Percentiles rank a stretch among this genome's conserved stretches.
Conservation (phyloP, 164 flowering plant species). For the Magnolia officinalis region DNA sequence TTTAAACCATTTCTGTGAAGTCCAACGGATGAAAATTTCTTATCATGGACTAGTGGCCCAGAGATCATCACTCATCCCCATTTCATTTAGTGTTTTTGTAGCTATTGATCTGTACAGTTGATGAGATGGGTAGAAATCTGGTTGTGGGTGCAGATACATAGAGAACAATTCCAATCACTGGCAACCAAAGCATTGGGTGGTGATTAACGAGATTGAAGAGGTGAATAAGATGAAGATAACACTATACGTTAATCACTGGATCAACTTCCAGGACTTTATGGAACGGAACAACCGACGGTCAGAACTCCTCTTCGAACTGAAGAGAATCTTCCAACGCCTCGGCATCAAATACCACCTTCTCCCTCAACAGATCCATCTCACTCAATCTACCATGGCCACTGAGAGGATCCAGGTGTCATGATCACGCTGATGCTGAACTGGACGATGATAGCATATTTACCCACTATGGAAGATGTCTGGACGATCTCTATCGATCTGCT, state of each 20-base stretch:
- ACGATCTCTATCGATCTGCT: too few species aligned
- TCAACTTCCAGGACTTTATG: conserved; percentile 45
- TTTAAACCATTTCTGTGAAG: not conserved
- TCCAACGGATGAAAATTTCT: too few species aligned
- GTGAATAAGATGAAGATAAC: conserved; percentile 42
- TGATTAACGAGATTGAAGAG: conserved; percentile 45
- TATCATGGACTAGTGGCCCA: too few species aligned
- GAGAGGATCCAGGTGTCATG: not conserved
- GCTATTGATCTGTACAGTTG: too few species aligned
- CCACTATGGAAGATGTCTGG: too few species aligned
- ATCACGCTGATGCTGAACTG: too few species aligned
- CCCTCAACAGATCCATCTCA: conserved; percentile 42
- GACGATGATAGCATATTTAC: too few species aligned
- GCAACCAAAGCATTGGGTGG: conserved; percentile 33
- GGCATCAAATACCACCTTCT: conserved; percentile 43
- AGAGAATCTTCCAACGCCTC: conserved; percentile 36
- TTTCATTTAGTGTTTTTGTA: not conserved
- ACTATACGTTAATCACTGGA: conserved; percentile 38
- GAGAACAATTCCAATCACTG: conserved; percentile 49
- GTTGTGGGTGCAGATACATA: conserved; percentile 31
- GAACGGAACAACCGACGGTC: conserved; percentile 35
- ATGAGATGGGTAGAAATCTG: not conserved
- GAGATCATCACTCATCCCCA: not conserved
- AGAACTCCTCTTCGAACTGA: conserved; percentile 43
- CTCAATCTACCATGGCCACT: conserved; percentile 6